phyloP scores from a whole-genome alignment of 306 rosid species.

The Fagus crenata region DNA sequence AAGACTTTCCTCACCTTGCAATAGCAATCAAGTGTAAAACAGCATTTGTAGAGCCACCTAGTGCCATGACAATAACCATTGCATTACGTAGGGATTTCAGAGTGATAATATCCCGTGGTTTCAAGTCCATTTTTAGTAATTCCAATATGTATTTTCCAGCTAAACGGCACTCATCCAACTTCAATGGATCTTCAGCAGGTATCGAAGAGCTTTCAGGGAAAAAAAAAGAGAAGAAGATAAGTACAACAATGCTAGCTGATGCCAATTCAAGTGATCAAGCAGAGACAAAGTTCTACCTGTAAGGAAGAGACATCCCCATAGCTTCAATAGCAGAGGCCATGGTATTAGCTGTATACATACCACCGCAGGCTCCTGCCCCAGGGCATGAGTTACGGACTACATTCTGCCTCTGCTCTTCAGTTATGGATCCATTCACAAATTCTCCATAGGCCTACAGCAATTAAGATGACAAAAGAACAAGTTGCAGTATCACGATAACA shows the following conservation, averaged over 20 bases:
- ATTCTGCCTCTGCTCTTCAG: slow-evolving; percentile 62
- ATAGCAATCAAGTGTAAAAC: slow-evolving; percentile 94
- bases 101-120: slow-evolving; percentile 92
- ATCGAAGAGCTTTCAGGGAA: slow-evolving; percentile 71
- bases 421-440: slow-evolving; percentile 83
- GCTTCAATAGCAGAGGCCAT: slow-evolving; percentile 99
- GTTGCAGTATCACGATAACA: neutral
- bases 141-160: slow-evolving; percentile 89
- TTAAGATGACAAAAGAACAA: slow-evolving; percentile 12
- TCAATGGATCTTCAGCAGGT: slow-evolving; percentile 93
- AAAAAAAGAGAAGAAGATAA: slow-evolving; percentile 19
- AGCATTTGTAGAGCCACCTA: slow-evolving; percentile 99
- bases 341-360: slow-evolving; percentile 98
- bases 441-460: slow-evolving; percentile 79
- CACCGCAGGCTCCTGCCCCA: slow-evolving; percentile 99
- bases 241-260: slow-evolving; percentile 1
- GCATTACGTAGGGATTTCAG: slow-evolving; percentile 79
- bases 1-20: slow-evolving; percentile 69
- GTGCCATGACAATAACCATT: slow-evolving; percentile 93
- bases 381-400: slow-evolving; percentile 86
- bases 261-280: slow-evolving; percentile 13
- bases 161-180: slow-evolving; percentile 91
- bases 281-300: slow-evolving; percentile 55
- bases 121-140: slow-evolving; percentile 81
- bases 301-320: slow-evolving; percentile 97